A percentile compares a stretch with the other conserved stretches of the same genome.
Conservation (phyloP, 129 eudicot species). For the Chrysanthemum makinoi region DNA sequence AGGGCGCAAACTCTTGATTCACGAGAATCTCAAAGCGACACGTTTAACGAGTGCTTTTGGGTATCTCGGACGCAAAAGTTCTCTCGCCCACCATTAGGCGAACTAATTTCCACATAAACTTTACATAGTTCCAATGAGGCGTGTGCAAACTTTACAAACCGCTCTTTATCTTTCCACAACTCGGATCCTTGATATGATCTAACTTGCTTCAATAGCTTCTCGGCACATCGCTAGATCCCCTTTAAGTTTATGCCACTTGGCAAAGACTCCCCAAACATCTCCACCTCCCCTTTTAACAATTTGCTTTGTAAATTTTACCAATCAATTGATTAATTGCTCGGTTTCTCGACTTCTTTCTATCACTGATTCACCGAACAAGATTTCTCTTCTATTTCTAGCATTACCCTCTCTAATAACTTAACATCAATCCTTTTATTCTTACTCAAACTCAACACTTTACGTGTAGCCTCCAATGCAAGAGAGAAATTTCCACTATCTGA, state of each 20-base stretch:
- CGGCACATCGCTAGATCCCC: constrained; percentile 83
- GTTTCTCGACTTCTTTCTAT: too few species aligned
- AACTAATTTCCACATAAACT: constrained; percentile 60
- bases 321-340: too few species aligned
- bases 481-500: constrained; percentile 67
- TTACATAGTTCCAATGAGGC: constrained; percentile 88
- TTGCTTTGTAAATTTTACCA: too few species aligned
- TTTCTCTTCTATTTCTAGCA: constrained; percentile 29
- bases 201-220: constrained; percentile 87
- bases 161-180: constrained; percentile 64
- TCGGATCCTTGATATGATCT: constrained; percentile 87
- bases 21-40: constrained; percentile 43
- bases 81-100: constrained; percentile 39
- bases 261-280: constrained; percentile 80
- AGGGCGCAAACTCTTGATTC: constrained; percentile 53
- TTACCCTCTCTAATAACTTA: constrained; percentile 50
- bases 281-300: constrained; percentile 44
- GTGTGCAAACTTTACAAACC: constrained; percentile 70
- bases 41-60: constrained; percentile 28
- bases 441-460: constrained; percentile 61
- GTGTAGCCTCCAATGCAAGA: constrained; percentile 76
- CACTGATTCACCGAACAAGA: too few species aligned
- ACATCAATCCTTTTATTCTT: constrained; percentile 51
- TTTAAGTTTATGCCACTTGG: constrained; percentile 83
- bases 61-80: constrained; percentile 72